Base-by-base conservation (phyloP, 1,284 basidiomycete species). In the Schizopora paradoxa region DNA sequence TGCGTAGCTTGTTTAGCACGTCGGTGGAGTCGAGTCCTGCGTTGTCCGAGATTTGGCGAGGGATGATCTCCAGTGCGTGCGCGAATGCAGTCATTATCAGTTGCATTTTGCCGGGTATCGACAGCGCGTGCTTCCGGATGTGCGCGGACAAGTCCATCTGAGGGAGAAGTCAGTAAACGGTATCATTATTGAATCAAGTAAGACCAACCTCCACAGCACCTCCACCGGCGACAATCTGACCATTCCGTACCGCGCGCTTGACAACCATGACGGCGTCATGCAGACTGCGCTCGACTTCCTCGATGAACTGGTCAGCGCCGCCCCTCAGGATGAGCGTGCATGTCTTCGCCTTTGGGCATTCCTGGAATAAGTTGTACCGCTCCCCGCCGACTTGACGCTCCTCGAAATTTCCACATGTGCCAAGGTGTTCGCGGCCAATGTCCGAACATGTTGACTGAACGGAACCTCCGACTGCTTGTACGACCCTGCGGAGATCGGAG, bases 251-350 rank as follows among this genome's bases (percentile, higher is more conserved):
- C 6, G 96, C 94, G 35, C 96, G 79, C 68, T 96, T 96, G 39
- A 99, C 96, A 26, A 99, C 94, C 95, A 99, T 99, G 62, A 99
- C 95, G 2, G 95, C 94, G 62, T 99, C 96, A 63, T 99, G 95
- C 57, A 99, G 68, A 78, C 89, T 93, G 47, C 96, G 75, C 66
- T 98, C 95, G 7, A 99, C 94, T 66, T 99, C 96, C 57, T 94
- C 92, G 53, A 99, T 99, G 66, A 99, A 98, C 65, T 99, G 96
- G 62, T 99, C 94, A 0, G 96, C 96, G 18, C 96, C 96, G 51
- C 96, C 96, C 48, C 96, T 81, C 48, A 99, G 79, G 27, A 99
- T 70, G 14, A 99, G 67, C n/a, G 96, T 99, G 65, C 94, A 97
- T 0, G 96, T 98, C 70, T 94, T 94, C n/a, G 96, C 90, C 66